Conservation (phyloP, 75 land plant species). For the Cupressus sempervirens region DNA sequence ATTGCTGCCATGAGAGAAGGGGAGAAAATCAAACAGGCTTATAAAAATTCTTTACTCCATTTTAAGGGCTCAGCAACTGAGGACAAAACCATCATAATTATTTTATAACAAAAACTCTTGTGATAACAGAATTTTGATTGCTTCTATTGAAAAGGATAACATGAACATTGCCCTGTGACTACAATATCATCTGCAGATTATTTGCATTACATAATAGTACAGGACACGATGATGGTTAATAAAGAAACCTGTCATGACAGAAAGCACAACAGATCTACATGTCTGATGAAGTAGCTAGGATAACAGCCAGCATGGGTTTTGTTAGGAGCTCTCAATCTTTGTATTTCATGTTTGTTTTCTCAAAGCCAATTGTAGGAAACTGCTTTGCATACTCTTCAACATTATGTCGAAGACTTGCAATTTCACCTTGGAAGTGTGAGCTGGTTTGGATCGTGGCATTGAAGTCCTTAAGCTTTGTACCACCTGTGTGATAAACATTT, state of each 20-base stretch:
- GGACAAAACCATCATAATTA: background rate
- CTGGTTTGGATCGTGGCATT: conserved; percentile 34
- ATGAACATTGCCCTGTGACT: background rate
- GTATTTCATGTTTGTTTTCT: conserved; percentile 51
- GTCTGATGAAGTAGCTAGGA: background rate
- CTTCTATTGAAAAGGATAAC: background rate
- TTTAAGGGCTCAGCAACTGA: background rate
- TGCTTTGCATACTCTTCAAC: conserved; percentile 61
- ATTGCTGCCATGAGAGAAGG: background rate
- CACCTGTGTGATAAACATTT: conserved; percentile 9
- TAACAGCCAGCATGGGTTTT: background rate
- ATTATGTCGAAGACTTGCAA: conserved; percentile 24
- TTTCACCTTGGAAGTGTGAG: conserved; percentile 30
- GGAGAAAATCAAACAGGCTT: background rate
- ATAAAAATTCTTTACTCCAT: background rate
- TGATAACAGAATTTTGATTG: background rate
- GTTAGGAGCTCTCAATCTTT: conserved; percentile 19
- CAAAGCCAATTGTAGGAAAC: conserved; percentile 58
- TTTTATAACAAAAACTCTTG: background rate
- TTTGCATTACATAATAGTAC: background rate
- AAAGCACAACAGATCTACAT: background rate
- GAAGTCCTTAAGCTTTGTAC: conserved; percentile 53
- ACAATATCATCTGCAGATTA: background rate
- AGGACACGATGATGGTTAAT: background rate
- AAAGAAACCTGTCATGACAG: background rate